Base-by-base conservation (phyloP, 768 basidiomycete genomes). In the Agaricus blazei region DNA sequence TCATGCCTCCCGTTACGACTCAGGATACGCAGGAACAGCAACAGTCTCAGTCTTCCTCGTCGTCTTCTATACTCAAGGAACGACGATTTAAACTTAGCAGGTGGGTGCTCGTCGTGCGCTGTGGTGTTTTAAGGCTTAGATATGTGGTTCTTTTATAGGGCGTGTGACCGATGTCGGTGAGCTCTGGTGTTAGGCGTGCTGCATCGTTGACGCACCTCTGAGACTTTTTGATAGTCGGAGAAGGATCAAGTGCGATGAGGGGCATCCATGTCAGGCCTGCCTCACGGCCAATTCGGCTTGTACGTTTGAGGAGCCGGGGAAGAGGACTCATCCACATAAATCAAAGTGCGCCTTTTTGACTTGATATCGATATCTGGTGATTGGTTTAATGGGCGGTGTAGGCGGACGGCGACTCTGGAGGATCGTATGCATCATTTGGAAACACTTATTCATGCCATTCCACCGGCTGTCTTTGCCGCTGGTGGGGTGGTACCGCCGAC, bases 101-200 rank as follows among this genome's bases (percentile, higher is more conserved):
- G 90, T 88, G 57, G 38, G 80, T 67, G 14, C 19, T 51, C 53
- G 47, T 60, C 29, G 41, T 37, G 43, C 38, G 40, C 29, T 48
- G 23, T 46, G 29, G 45, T 46, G 26, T 48, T n/a, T 37, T 14
- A 14, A 37, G 29, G 41, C 28, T 24, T 51, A 26, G 47, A 34
- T 26, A 42, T 52, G 54, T 8, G 34, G 59, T 60, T 62, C 56
- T 9, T 27, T 19, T 36, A 34, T 60, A 92, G 90, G 67, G 90
- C 90, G 57, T 93, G 90, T 76, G 90, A 93, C 79, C 88, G 90
- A 58, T 93, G 90, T 75, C 83, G 90, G 89, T 92, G 73, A 78
- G 87, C 62, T 60, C 34, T 31, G 56, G 44, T 40, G 45, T 57
- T 38, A 29, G 11, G 47, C 53, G 27, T 47, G 11, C 14, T n/a